Evolutionary conservation across 2,329 filamentous ascomycete species (phyloP).

Genomic region (Xylaria arbuscula): DNA sequence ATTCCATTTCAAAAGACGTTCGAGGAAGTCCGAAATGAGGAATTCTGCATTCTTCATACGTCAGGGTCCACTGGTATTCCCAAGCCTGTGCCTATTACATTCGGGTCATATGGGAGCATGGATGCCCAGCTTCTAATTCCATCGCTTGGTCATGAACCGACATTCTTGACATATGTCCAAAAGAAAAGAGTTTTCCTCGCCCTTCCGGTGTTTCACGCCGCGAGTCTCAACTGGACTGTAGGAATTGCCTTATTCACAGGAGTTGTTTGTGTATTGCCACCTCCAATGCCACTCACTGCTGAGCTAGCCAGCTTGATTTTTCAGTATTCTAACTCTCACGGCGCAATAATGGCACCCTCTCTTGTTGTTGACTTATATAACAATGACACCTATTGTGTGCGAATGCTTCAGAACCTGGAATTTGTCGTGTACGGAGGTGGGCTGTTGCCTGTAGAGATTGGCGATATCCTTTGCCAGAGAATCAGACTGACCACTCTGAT

Average conservation of each 20-base stretch:
- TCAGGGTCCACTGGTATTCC: constrained; percentile 17
- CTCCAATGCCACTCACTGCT: constrained; percentile 6
- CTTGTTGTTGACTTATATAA: constrained; percentile 12
- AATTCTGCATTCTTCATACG: constrained; percentile 15
- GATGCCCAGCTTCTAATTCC: not conserved
- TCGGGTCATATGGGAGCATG: not conserved
- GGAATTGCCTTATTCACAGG: constrained; percentile 9
- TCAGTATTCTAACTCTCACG: not conserved
- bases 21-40: constrained; percentile 7
- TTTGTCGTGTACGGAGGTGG: constrained; percentile 2
- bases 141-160: not conserved
- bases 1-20: not conserved
- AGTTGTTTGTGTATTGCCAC: constrained; percentile 8
- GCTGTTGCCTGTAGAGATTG: constrained; percentile 8
- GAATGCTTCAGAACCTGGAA: constrained; percentile 9
- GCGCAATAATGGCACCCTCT: constrained; percentile 8
- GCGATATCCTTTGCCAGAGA: constrained; percentile 6
- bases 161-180: not conserved
- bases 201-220: not conserved
- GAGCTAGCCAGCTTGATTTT: constrained; percentile 13
- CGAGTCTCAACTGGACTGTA: constrained; percentile 13
- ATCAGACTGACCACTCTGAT: constrained; percentile 11
- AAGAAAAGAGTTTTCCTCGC: not conserved
- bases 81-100: constrained; percentile 10
- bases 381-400: constrained; percentile 6